A percentile compares a stretch with the other conserved stretches of the same genome.
These are phyloP conservation scores for Tuber microsphaerosporum DNA, from an alignment of 495 filamentous ascomycete genomes.

Conservation along the genomic window DNA sequence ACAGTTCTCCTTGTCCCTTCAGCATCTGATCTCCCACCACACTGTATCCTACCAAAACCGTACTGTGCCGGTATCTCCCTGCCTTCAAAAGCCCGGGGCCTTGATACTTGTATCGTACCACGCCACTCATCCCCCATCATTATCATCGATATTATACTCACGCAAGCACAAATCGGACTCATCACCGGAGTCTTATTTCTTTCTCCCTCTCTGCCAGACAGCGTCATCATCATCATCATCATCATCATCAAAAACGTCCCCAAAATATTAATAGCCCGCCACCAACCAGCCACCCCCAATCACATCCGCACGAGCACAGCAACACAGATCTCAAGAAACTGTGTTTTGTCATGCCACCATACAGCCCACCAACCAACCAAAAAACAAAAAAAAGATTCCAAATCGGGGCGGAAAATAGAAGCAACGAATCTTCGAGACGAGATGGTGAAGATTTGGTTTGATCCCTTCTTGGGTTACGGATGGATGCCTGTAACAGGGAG, in stretches of 20 bases:
- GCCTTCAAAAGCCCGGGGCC: not conserved
- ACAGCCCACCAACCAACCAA: too few species aligned
- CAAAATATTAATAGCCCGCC: not conserved
- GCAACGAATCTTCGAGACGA: not conserved
- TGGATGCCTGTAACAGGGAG: too few species aligned
- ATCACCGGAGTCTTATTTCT: not conserved
- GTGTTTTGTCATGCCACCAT: too few species aligned
- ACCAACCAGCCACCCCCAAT: not conserved
- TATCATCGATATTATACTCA: not conserved
- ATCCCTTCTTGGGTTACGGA: too few species aligned
- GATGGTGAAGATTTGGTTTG: too few species aligned
- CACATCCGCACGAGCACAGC: not conserved
- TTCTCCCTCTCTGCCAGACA: not conserved
- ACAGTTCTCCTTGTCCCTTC: not conserved
- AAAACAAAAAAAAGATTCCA: too few species aligned
- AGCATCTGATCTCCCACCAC: not conserved
- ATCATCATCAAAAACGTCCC: not conserved
- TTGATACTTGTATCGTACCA: not conserved
- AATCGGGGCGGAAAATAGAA: too few species aligned
- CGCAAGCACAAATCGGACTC: not conserved
- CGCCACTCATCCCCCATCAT: not conserved
- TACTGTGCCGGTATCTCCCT: not conserved
- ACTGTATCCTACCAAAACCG: not conserved
- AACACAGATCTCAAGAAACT: not conserved
- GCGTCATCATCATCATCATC: not conserved